Percentiles rank a stretch among this genome's conserved stretches.
phyloP scores from a whole-genome alignment of 2,329 filamentous ascomycete species.

The Decorospora gaudefroyi region DNA sequence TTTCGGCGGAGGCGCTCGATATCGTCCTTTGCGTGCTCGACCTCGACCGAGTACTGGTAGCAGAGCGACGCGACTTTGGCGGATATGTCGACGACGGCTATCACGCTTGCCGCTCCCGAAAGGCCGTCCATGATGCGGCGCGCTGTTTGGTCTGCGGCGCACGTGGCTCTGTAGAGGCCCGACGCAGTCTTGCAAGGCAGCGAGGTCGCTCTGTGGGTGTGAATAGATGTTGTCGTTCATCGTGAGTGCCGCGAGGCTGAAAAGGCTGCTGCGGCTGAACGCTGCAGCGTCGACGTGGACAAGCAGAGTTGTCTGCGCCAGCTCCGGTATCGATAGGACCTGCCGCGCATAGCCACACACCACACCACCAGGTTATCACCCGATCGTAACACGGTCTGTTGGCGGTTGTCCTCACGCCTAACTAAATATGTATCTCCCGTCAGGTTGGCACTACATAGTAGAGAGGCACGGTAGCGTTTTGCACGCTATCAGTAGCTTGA shows the following conservation, averaged over 20 bases:
- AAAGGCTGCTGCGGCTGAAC: conserved; percentile 8
- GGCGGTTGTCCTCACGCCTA: too few relatives aligned
- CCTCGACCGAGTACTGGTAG: conserved; percentile 41
- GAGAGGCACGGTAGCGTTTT: too few relatives aligned
- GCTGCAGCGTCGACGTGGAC: conserved; percentile 11
- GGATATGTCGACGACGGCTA: conserved; percentile 49
- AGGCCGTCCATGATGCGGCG: conserved; percentile 42
- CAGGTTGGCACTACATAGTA: too few relatives aligned
- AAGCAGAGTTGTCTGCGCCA: too few relatives aligned
- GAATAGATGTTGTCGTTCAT: conserved; percentile 12
- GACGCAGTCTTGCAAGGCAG: conserved; percentile 12
- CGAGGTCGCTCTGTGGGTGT: conserved; percentile 10
- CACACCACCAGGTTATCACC: too few relatives aligned
- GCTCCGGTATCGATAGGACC: too few relatives aligned
- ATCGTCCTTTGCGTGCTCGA: conserved; percentile 33
- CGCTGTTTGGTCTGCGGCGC: neutral
- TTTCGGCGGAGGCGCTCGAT: conserved; percentile 44
- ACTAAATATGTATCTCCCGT: too few relatives aligned
- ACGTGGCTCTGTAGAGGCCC: neutral
- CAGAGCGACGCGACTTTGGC: conserved; percentile 45
- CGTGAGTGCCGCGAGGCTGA: conserved; percentile 4
- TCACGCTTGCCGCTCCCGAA: conserved; percentile 44
- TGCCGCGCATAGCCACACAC: too few relatives aligned
- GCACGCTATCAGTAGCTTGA: too few relatives aligned
- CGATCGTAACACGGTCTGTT: too few relatives aligned